Evolutionary conservation across 208 protist genomes (phyloP), one percentile per base, ranked within the genome.

Genomic region (Tetramitus jugosus): DNA sequence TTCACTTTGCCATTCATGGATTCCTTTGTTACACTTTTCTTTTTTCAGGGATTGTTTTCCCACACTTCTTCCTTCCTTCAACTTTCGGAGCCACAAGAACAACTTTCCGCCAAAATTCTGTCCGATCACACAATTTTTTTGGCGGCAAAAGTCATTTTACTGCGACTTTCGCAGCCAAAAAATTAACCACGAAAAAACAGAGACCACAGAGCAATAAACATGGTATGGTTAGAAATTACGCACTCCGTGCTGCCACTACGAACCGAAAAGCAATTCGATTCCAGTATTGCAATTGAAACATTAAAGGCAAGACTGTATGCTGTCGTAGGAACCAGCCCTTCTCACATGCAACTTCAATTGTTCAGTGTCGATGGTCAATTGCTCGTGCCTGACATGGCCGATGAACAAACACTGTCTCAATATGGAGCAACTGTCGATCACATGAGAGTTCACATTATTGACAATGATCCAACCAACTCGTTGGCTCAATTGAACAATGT

Each of bases 181-280:
- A n/a, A n/a, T n/a, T n/a, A n/a, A n/a, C n/a, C n/a, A n/a, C n/a
- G n/a, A n/a, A n/a, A n/a, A n/a, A n/a, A n/a, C n/a, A n/a, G n/a
- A n/a, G n/a, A n/a, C n/a, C n/a, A n/a, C n/a, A n/a, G n/a, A n/a
- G n/a, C n/a, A n/a, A n/a, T n/a, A n/a, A n/a, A n/a, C n/a, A n/a
- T n/a, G n/a, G n/a, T 82, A 10, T 72, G 79, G 53, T 53, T 95
- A 14, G 87, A 83, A 20, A 53, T 95, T 31, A 93, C 90, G 62
- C 91, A 94, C 86, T 93, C 90, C 29, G 84, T 84, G 43, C 89
- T 87, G 65, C 87, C 84, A 20, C 79, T 85, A 33, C 88, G 93
- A 65, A 88, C 90, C 17, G 91, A 95, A 83, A 95, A 94, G 86
- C 88, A 90, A 2, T 93, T 90, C 81, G 84, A 79, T 35, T 84